Conservation (phyloP, 163 green algal species). For the Chlorella variabilis region DNA sequence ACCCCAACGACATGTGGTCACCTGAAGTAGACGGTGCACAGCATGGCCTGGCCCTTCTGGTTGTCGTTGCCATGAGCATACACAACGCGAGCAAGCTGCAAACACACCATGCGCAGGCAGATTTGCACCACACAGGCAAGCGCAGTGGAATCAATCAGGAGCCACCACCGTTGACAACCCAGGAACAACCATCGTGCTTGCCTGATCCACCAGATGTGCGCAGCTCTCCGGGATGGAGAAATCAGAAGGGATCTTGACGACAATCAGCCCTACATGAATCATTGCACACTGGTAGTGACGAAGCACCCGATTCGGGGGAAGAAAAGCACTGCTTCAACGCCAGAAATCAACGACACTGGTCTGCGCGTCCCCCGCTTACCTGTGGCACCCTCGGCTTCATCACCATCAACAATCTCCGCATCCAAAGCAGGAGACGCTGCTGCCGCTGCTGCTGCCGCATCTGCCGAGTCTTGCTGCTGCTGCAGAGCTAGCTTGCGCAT, state of each 20-base stretch:
- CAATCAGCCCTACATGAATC: constrained; percentile 8
- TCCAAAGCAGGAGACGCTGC: neutral
- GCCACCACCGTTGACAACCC: neutral
- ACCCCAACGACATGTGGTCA: no score
- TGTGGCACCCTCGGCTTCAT: constrained; percentile 60
- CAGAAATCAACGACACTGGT: no score
- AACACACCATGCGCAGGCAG: neutral
- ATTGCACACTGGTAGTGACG: no score
- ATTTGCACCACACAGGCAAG: no score
- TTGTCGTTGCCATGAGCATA: constrained; percentile 95
- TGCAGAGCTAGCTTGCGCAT: constrained; percentile 78
- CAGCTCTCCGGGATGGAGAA: constrained; percentile 79
- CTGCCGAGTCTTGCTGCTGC: constrained; percentile 62
- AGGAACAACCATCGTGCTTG: neutral
- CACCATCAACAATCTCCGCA: constrained; percentile 56
- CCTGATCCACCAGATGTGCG: constrained; percentile 24
- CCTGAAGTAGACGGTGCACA: constrained; percentile 96
- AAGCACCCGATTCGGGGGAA: no score
- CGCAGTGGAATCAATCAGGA: neutral
- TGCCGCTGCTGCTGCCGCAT: neutral
- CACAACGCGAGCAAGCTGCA: constrained; percentile 55
- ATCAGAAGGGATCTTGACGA: constrained; percentile 49
- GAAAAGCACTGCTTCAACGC: no score
- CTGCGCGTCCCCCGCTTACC: no score
- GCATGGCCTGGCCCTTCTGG: constrained; percentile 94